phyloP scores from a whole-genome alignment of 2,329 filamentous ascomycete genomes.

The Pseudogymnoascus sp. region DNA sequence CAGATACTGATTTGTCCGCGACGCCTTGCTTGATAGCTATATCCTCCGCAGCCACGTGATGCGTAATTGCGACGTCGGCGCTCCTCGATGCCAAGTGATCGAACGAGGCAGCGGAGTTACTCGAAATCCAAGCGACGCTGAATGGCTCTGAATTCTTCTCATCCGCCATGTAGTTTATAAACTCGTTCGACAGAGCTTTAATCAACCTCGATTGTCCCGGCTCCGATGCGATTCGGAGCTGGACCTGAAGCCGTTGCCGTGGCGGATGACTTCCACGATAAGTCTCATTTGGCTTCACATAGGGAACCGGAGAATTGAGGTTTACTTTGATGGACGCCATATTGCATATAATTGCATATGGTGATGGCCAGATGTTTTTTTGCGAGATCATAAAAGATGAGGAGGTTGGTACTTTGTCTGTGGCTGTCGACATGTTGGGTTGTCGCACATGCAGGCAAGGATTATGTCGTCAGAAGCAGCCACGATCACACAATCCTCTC shows the following conservation, averaged over 20 bases:
- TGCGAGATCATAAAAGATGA: not conserved
- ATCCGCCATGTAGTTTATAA: conserved; percentile 29
- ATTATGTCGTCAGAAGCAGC: not conserved
- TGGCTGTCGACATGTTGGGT: not conserved
- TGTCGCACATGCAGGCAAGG: conserved; percentile 3
- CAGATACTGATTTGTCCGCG: conserved; percentile 33
- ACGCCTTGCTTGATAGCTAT: conserved; percentile 37
- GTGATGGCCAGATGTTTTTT: not conserved
- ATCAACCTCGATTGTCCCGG: conserved; percentile 30
- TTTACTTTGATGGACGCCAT: conserved; percentile 5
- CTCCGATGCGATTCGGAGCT: conserved; percentile 29
- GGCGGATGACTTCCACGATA: not conserved
- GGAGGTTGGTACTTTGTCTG: not conserved
- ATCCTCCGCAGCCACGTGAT: conserved; percentile 35
- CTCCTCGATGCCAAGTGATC: conserved; percentile 34
- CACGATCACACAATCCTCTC: conserved; percentile 1
- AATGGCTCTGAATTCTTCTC: conserved; percentile 29
- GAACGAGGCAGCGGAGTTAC: conserved; percentile 40
- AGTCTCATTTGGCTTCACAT: conserved; percentile 3
- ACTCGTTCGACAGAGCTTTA: conserved; percentile 31
- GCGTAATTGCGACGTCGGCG: conserved; percentile 41
- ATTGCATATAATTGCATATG: conserved; percentile 1
- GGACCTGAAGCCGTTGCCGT: not conserved
- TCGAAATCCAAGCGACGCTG: conserved; percentile 38
- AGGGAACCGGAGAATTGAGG: not conserved